Base-by-base conservation (phyloP, 1,284 basidiomycete species). In the Lentinula novae-zelandiae region DNA sequence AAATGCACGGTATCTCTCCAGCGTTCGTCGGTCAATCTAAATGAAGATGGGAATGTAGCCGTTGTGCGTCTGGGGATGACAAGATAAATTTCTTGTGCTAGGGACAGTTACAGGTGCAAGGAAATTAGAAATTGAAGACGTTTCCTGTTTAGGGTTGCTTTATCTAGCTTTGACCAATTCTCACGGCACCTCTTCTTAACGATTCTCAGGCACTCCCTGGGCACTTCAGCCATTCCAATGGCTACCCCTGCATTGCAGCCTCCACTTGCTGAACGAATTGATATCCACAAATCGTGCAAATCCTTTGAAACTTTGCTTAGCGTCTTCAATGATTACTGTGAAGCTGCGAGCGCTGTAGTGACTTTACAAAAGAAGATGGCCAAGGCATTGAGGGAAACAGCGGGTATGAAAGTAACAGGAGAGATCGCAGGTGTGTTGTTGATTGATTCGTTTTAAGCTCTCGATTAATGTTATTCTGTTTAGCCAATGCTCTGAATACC, bases 211-310 rank as follows among this genome's bases (percentile, higher is more conserved):
- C 36, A 15, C 9, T 20, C 15, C 7, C 4, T 9, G 12, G 7
- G 12, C 36, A 15, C 9, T 20, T 4, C 2, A 44, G 50, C 39
- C 22, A 3, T 53, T 12, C n/a, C 49, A 31, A 61, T 61, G 60
- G 46, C 53, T 33, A 44, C 59, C 15, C 64, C 67, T 57, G 67
- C 63, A 31, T 38, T 53, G 36, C 62, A 53, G 46, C 62, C 60
- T 57, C 66, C 62, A 27, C 63, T 78, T 42, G 75, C 75, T 33
- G 89, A 91, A 62, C 82, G 89, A 48, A 68, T 75, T 15, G 89
- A 92, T 63, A 81, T 92, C 20, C 90, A 91, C 77, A 91, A 87
- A 71, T 85, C 87, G 3, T 91, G 90, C 78, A 88, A 86, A 70
- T 81, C 87, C 8, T 76, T 92, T 58, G 90, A 92, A 67, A 75